Conservation (phyloP, 1,284 basidiomycete species). For the Vanrija sp. region DNA sequence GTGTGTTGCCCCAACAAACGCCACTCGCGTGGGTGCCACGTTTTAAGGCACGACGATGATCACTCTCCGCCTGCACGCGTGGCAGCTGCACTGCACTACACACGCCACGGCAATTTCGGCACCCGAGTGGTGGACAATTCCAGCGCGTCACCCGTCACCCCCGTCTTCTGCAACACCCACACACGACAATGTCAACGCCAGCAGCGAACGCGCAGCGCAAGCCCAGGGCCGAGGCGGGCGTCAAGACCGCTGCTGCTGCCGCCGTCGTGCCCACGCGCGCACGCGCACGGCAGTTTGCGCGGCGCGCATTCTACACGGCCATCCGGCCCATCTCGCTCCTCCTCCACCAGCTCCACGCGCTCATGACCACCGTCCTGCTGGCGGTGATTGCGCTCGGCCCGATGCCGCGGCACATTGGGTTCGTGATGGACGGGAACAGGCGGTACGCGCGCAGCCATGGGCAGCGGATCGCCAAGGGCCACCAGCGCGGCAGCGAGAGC, state of each 20-base stretch:
- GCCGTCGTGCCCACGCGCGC: too few relatives aligned
- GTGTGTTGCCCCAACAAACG: too few relatives aligned
- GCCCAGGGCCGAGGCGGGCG: not conserved
- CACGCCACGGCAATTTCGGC: too few relatives aligned
- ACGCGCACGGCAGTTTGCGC: too few relatives aligned
- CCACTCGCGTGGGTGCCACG: too few relatives aligned
- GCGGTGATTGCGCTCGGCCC: constrained; percentile 72
- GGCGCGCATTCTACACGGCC: not conserved
- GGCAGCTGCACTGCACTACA: too few relatives aligned
- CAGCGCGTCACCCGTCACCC: not conserved
- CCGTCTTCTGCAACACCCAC: not conserved
- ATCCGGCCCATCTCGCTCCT: constrained; percentile 21
- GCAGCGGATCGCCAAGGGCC: constrained; percentile 68
- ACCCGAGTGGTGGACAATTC: too few relatives aligned
- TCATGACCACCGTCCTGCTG: constrained; percentile 54
- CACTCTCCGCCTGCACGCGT: too few relatives aligned
- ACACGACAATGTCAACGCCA: not conserved
- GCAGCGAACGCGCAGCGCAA: not conserved
- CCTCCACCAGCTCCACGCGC: constrained; percentile 34
- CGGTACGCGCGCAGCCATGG: constrained; percentile 76
- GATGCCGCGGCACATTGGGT: constrained; percentile 84
- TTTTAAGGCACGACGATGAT: too few relatives aligned
- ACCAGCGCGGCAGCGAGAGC: constrained; percentile 78
- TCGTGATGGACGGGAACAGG: constrained; percentile 98
- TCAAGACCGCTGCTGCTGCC: not conserved